These are phyloP conservation scores for Ceratocystis huliohia DNA, from an alignment of 2,329 filamentous ascomycete genomes.

Conservation along the genomic window DNA sequence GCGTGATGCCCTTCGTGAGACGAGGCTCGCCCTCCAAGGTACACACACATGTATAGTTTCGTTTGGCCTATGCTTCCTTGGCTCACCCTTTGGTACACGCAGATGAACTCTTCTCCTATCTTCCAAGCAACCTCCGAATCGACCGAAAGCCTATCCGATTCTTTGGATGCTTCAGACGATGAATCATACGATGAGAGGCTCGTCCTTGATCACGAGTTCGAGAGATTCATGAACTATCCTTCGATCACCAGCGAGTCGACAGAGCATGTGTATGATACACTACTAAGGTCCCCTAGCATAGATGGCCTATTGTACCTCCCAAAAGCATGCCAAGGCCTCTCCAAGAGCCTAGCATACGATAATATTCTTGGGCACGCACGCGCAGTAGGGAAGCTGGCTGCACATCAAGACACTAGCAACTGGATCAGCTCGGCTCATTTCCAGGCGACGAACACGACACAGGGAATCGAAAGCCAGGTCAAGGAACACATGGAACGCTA, in stretches of 20 bases:
- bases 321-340: background rate
- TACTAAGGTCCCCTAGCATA: background rate
- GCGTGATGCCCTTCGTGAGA: too few relatives aligned
- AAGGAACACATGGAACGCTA: conserved; percentile 2
- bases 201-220: background rate
- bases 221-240: background rate
- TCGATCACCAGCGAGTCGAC: background rate
- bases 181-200: background rate
- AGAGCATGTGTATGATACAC: background rate
- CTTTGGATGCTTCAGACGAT: background rate
- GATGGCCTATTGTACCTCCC: background rate
- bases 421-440: background rate
- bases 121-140: background rate
- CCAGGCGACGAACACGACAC: background rate
- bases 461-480: background rate
- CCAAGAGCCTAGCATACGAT: background rate
- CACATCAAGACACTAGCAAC: background rate
- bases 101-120: background rate
- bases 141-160: background rate
- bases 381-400: background rate
- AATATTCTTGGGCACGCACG: background rate
- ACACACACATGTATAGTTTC: background rate
- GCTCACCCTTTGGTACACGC: background rate
- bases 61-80: background rate
- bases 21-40: background rate